Evolutionary conservation across 2,329 filamentous ascomycete species (phyloP).

Genomic region (Aspergillus novoparasiticus): DNA sequence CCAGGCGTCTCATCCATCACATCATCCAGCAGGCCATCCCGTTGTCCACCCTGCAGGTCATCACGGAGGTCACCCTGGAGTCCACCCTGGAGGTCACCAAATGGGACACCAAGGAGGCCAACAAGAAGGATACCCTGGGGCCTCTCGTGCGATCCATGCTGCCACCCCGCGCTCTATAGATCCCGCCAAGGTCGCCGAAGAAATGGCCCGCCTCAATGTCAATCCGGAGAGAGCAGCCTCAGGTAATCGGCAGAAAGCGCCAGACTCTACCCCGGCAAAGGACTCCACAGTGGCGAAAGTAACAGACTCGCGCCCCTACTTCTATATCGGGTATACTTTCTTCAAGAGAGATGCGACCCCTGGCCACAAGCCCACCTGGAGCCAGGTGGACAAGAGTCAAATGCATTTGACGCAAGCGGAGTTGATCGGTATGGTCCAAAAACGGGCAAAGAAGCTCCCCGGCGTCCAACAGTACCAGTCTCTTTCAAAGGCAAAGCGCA

Average conservation of each 20-base stretch:
- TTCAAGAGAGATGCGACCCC: slow-evolving; percentile 33
- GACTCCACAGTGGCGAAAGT: slow-evolving; percentile 13
- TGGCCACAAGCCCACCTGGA: slow-evolving; percentile 36
- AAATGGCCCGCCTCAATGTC: slow-evolving; percentile 22
- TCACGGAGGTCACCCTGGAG: neutral
- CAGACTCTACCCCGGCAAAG: slow-evolving; percentile 5
- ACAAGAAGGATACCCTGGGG: slow-evolving; percentile 9
- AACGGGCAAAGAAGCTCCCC: slow-evolving; percentile 30
- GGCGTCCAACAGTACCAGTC: slow-evolving; percentile 32
- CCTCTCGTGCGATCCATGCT: slow-evolving; percentile 17
- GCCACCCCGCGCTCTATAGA: slow-evolving; percentile 9
- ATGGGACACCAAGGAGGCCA: neutral
- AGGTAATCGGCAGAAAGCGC: slow-evolving; percentile 4
- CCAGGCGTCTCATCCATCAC: neutral
- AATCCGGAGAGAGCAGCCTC: slow-evolving; percentile 10
- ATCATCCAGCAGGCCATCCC: neutral
- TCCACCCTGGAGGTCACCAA: neutral
- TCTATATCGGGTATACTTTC: slow-evolving; percentile 40
- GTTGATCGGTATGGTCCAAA: slow-evolving; percentile 33
- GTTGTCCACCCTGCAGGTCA: neutral
- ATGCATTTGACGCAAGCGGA: slow-evolving; percentile 38
- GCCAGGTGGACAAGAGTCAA: slow-evolving; percentile 27
- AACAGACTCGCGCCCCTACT: slow-evolving; percentile 17
- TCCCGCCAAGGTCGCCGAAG: slow-evolving; percentile 18
- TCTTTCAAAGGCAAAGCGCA: slow-evolving; percentile 31